phyloP scores from a whole-genome alignment of 2,329 filamentous ascomycete species.

The Xylaria polymorpha region DNA sequence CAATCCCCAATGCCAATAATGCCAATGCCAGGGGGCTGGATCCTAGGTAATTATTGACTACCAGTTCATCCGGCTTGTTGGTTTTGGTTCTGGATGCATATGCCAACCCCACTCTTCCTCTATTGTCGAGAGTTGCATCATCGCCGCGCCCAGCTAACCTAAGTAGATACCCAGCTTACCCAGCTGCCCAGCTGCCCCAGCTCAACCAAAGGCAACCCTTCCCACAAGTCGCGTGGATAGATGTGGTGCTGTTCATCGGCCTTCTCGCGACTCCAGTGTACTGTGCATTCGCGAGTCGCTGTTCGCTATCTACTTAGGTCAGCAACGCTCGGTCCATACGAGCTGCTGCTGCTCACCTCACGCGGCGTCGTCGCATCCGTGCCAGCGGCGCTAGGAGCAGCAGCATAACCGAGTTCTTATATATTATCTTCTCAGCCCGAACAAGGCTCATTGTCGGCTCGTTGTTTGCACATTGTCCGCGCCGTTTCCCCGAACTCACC shows the following conservation, averaged over 20 bases:
- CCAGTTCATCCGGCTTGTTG: constrained; percentile 13
- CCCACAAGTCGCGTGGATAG: not conserved
- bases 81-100: not conserved
- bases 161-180: not conserved
- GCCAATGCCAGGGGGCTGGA: too few relatives aligned
- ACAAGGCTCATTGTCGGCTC: constrained; percentile 19
- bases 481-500: constrained; percentile 48
- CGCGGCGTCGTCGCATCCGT: not conserved
- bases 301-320: not conserved
- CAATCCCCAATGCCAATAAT: too few relatives aligned
- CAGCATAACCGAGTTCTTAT: constrained; percentile 9
- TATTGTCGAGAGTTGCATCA: constrained; percentile 13
- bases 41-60: not conserved
- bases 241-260: not conserved
- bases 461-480: constrained; percentile 1
- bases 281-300: not conserved
- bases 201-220: not conserved
- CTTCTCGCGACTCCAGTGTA: not conserved
- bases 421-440: not conserved
- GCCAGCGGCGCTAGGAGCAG: not conserved
- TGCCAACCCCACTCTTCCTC: constrained; percentile 4
- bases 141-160: not conserved
- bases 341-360: not conserved
- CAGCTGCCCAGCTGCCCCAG: constrained; percentile 2
- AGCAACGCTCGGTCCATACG: not conserved